These are phyloP conservation scores for Sphaerobolus stellatus DNA, from an alignment of 1,284 basidiomycete species.

Conservation along the genomic window DNA sequence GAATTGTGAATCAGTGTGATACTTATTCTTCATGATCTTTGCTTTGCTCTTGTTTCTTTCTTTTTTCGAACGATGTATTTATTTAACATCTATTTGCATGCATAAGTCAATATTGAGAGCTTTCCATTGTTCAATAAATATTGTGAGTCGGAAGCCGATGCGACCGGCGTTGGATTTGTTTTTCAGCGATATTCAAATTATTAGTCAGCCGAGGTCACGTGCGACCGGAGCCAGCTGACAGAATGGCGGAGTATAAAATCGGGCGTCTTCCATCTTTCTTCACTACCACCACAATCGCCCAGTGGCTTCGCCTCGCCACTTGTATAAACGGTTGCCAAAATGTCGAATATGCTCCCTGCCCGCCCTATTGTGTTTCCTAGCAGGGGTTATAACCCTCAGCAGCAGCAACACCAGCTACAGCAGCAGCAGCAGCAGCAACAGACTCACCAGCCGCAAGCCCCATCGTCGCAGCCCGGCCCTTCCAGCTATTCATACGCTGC, in stretches of 20 bases:
- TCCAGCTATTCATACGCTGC: conserved; percentile 1
- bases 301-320: background rate
- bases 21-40: too few relatives aligned
- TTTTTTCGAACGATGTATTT: too few relatives aligned
- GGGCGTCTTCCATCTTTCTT: background rate
- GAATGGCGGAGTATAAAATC: conserved; percentile 4
- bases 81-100: too few relatives aligned
- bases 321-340: background rate
- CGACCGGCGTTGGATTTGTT: too few relatives aligned
- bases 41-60: too few relatives aligned
- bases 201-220: too few relatives aligned
- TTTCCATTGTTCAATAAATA: too few relatives aligned
- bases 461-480: conserved; percentile 6
- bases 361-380: conserved; percentile 13
- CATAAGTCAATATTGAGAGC: too few relatives aligned
- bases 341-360: conserved; percentile 9
- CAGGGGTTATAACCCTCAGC: conserved; percentile 10
- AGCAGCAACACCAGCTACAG: background rate
- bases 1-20: too few relatives aligned
- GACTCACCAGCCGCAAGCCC: background rate
- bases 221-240: too few relatives aligned
- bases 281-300: background rate
- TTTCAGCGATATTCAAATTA: too few relatives aligned
- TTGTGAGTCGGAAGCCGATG: too few relatives aligned
- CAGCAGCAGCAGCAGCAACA: background rate